These are phyloP conservation scores for Phytophthora niederhauseri DNA, from an alignment of 352 stramenopile genomes.

Conservation along the genomic window DNA sequence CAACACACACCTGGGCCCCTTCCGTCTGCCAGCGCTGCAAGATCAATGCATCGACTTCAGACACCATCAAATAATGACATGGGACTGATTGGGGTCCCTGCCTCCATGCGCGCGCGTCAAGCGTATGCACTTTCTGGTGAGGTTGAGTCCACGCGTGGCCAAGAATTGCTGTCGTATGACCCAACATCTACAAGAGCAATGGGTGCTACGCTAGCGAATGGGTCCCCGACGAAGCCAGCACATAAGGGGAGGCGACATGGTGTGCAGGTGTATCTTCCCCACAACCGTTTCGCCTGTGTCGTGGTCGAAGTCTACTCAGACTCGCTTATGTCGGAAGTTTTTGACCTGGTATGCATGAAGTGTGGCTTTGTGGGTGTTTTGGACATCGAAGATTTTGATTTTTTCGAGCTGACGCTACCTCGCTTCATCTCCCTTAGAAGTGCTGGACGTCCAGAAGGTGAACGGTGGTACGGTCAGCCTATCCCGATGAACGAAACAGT, in stretches of 20 bases:
- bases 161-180: slow-evolving; percentile 67
- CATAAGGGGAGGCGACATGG: slow-evolving; percentile 46
- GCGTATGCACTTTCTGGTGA: slow-evolving; percentile 49
- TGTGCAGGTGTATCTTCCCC: slow-evolving; percentile 84
- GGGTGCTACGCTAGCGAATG: slow-evolving; percentile 38
- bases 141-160: slow-evolving; percentile 54
- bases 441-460: slow-evolving; percentile 79
- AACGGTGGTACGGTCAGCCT: slow-evolving; percentile 83
- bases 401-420: slow-evolving; percentile 82
- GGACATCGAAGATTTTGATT: slow-evolving; percentile 82
- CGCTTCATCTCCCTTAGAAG: slow-evolving; percentile 88
- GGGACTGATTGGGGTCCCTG: slow-evolving; percentile 31
- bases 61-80: slow-evolving; percentile 59
- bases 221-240: slow-evolving; percentile 51
- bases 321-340: slow-evolving; percentile 72
- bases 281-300: slow-evolving; percentile 87
- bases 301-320: slow-evolving; percentile 65
- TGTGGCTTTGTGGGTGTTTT: slow-evolving; percentile 78
- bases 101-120: slow-evolving; percentile 58
- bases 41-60: slow-evolving; percentile 72
- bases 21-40: slow-evolving; percentile 56
- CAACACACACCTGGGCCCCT: slow-evolving; percentile 47
- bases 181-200: slow-evolving; percentile 68
- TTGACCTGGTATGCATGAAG: slow-evolving; percentile 76
- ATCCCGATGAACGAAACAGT: slow-evolving; percentile 67